These are phyloP conservation scores for Penicillium subrubescens DNA, from an alignment of 495 filamentous ascomycete genomes.

Conservation along the genomic window DNA sequence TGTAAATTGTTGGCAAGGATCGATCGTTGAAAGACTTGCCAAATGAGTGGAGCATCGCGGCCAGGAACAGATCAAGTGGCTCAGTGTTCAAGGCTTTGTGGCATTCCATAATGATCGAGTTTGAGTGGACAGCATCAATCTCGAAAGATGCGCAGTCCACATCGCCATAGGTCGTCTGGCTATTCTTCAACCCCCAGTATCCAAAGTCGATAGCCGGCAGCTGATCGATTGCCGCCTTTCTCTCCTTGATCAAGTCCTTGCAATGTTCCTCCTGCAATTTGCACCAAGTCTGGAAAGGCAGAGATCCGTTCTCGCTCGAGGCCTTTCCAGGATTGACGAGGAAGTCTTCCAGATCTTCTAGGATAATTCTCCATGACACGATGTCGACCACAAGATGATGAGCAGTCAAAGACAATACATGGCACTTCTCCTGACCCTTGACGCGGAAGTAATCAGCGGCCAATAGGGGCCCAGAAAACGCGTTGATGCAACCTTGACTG, in stretches of 20 bases:
- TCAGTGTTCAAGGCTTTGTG: slow-evolving; percentile 54
- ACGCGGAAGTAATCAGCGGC: slow-evolving; percentile 53
- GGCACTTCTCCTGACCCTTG: slow-evolving; percentile 35
- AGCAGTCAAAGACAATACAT: slow-evolving; percentile 63
- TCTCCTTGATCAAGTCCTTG: slow-evolving; percentile 21
- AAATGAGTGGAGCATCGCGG: slow-evolving; percentile 55
- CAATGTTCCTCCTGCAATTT: slow-evolving; percentile 47
- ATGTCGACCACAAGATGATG: slow-evolving; percentile 73
- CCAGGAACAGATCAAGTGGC: slow-evolving; percentile 55
- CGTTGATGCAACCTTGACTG: slow-evolving; percentile 49
- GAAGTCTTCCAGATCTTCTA: slow-evolving; percentile 67
- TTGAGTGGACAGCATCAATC: slow-evolving; percentile 46
- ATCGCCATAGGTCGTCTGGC: slow-evolving; percentile 51
- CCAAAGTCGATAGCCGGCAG: slow-evolving; percentile 38
- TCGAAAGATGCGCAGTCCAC: slow-evolving; percentile 47
- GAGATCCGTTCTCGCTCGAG: slow-evolving; percentile 36
- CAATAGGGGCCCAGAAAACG: slow-evolving; percentile 45
- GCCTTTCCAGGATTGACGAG: slow-evolving; percentile 47
- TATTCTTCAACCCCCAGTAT: slow-evolving; percentile 56
- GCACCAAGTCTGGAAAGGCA: slow-evolving; percentile 69
- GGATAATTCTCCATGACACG: slow-evolving; percentile 69
- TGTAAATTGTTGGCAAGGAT: slow-evolving; percentile 53
- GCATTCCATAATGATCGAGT: slow-evolving; percentile 45
- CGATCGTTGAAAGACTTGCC: slow-evolving; percentile 53
- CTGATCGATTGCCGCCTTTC: slow-evolving; percentile 29